These are phyloP conservation scores for Hypoxylon crocopeplum DNA, from an alignment of 495 filamentous ascomycete genomes.

Conservation along the genomic window DNA sequence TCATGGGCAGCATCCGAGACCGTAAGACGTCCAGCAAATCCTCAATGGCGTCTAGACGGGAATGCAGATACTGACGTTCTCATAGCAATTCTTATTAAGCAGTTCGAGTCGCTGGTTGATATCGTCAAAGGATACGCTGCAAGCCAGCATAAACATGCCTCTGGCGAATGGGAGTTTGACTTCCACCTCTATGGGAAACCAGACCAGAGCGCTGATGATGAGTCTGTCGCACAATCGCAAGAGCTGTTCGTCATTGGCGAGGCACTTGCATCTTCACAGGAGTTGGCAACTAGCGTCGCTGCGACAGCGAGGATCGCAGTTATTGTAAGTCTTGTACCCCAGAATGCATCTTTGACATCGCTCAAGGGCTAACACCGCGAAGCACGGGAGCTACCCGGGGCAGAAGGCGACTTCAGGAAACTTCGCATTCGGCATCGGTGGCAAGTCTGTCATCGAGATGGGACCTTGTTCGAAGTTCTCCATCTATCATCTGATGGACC, in stretches of 20 bases:
- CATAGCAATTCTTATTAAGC: slow-evolving; percentile 49
- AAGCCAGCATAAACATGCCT: slow-evolving; percentile 31
- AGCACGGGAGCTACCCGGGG: slow-evolving; percentile 53
- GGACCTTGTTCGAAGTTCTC: slow-evolving; percentile 52
- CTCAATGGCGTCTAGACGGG: too few species aligned
- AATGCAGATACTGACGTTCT: slow-evolving; percentile 1
- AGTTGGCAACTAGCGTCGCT: slow-evolving; percentile 47
- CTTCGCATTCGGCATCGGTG: slow-evolving; percentile 49
- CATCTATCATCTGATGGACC: slow-evolving; percentile 56
- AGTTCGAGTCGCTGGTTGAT: slow-evolving; percentile 45
- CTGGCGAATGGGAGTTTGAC: slow-evolving; percentile 42
- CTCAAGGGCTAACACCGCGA: slow-evolving; percentile 20
- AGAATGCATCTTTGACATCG: too few species aligned
- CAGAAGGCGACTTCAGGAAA: slow-evolving; percentile 57
- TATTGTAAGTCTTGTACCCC: slow-evolving; percentile 33
- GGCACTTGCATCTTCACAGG: slow-evolving; percentile 49
- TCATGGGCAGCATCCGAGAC: slow-evolving; percentile 55
- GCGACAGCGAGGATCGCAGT: slow-evolving; percentile 43
- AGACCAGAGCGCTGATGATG: slow-evolving; percentile 28
- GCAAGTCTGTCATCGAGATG: slow-evolving; percentile 44
- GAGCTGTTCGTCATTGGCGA: slow-evolving; percentile 54
- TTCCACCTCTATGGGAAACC: slow-evolving; percentile 53
- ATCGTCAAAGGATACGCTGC: slow-evolving; percentile 38
- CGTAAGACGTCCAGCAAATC: too few species aligned
- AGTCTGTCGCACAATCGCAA: slow-evolving; percentile 11